Evolutionary conservation across 306 rosid genomes (phyloP), one percentile per base, ranked within the genome.

Genomic region (Inga leiocalycina): DNA sequence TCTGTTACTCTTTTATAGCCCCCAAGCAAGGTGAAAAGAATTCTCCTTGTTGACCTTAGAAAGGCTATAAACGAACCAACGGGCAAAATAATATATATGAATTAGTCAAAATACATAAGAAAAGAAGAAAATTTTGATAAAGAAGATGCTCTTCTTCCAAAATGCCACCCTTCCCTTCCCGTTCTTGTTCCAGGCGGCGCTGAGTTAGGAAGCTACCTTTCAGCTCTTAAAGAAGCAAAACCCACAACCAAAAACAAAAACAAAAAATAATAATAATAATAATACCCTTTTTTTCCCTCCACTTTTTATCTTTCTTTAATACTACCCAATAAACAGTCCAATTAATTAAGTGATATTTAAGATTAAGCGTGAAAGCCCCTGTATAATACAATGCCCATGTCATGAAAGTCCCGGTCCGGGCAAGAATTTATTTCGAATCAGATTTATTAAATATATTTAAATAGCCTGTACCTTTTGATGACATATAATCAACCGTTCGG

Each of bases 171-270:
- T 78, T 57, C 64, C 61, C 43, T 57, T 24, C 43, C 48, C 19
- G 39, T 75, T 76, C 74, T 84, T 81, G 81, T 85, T 86, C 35
- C 89, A 88, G 91, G 91, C 91, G 91, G 91, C 91, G 72, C 86
- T 81, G 86, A 88, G 76, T 75, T 79, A 37, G 83, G 83, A 78
- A 75, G 79, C 62, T 4, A 20, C 81, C 89, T 64, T 78, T 79
- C 85, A 81, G 84, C 89, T 88, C 84, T 81, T 86, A 86, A 81
- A 74, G 83, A 82, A 86, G 88, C 89, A 88, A 88, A 88, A 84
- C 79, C 73, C 86, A 81, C 81, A 14, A 14, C 74, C 48, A 80
- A 32, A 71, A 71, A 54, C 27, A 24, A 24, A 54, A 56, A 24
- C 27, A 24, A 24, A 20, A 20, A 57, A 0, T 6, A 6, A 6